These are phyloP conservation scores for Salvia miltiorrhiza DNA, from an alignment of 257 asterid genomes.

Conservation along the genomic window DNA sequence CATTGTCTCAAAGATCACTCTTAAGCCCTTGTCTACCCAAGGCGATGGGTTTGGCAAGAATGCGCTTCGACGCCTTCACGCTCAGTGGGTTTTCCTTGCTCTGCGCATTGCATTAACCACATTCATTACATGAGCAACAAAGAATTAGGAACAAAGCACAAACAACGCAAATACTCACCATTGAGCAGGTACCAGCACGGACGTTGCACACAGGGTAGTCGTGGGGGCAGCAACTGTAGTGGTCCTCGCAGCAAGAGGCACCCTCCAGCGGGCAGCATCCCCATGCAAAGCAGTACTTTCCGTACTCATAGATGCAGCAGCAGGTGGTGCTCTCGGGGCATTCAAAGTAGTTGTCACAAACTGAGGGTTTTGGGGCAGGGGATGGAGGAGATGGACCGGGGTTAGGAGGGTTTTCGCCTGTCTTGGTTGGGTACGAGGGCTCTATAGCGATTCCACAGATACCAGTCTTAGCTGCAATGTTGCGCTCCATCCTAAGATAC, in stretches of 20 bases:
- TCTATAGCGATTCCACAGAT: slow-evolving; percentile 55
- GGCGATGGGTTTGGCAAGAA: slow-evolving; percentile 51
- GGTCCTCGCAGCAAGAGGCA: slow-evolving; percentile 65
- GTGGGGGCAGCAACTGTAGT: slow-evolving; percentile 66
- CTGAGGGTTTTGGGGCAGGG: slow-evolving; percentile 39
- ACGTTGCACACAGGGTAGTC: slow-evolving; percentile 59
- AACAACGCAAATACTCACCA: slow-evolving; percentile 26
- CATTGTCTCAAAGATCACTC: slow-evolving; percentile 33
- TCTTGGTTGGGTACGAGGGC: slow-evolving; percentile 55
- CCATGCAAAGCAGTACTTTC: slow-evolving; percentile 47
- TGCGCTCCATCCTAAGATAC: slow-evolving; percentile 48
- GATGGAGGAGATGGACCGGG: slow-evolving; percentile 67
- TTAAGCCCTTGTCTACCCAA: slow-evolving; percentile 25
- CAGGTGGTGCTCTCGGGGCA: slow-evolving; percentile 56
- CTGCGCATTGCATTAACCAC: slow-evolving; percentile 26
- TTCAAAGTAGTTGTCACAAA: slow-evolving; percentile 39
- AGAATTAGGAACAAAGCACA: too few species aligned
- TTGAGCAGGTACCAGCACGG: slow-evolving; percentile 45
- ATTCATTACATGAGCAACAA: neutral
- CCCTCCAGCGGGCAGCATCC: slow-evolving; percentile 70
- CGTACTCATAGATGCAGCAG: slow-evolving; percentile 47
- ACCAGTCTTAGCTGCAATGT: slow-evolving; percentile 30
- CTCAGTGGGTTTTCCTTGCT: slow-evolving; percentile 64
- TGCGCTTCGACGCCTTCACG: slow-evolving; percentile 60
- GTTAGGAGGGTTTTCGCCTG: slow-evolving; percentile 49